Conservation (phyloP, 352 stramenopile species). For the Phytophthora podocarpi region DNA sequence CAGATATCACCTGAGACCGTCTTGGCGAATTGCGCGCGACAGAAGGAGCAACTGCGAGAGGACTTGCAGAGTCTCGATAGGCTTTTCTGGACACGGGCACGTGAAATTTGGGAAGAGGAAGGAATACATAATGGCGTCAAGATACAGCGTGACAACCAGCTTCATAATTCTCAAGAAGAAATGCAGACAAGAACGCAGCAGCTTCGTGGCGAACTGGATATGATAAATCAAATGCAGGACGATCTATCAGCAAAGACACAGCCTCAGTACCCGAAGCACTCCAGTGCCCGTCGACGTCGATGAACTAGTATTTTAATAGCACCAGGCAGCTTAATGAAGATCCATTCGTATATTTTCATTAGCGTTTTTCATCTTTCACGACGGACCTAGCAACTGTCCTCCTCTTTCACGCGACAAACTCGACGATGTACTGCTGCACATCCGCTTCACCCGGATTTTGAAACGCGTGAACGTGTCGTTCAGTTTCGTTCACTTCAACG, state of each 20-base stretch:
- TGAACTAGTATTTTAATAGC: too few species aligned
- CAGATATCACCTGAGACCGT: conserved; percentile 28
- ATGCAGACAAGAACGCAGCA: conserved; percentile 6
- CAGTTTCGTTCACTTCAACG: conserved; percentile 33
- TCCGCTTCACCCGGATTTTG: conserved; percentile 24
- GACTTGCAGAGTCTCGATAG: conserved; percentile 36
- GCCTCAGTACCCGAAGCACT: neutral
- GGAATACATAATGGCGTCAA: conserved; percentile 9
- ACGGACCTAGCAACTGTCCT: neutral
- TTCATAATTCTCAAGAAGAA: conserved; percentile 1
- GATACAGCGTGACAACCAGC: neutral
- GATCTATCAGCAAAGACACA: neutral
- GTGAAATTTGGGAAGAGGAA: conserved; percentile 35
- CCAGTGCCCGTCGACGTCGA: neutral
- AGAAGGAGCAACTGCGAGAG: conserved; percentile 37
- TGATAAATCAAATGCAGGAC: conserved; percentile 14
- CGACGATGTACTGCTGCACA: conserved; percentile 48
- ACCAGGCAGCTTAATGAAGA: too few species aligned
- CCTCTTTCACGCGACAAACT: conserved; percentile 29
- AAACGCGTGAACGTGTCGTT: conserved; percentile 42
- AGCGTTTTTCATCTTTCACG: too few species aligned
- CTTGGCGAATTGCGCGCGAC: conserved; percentile 37
- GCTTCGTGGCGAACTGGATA: conserved; percentile 21
- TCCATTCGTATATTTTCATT: too few species aligned
- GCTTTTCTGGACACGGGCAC: conserved; percentile 40